These are phyloP conservation scores for Sphagnum contortum DNA, from an alignment of 225 moss, liverwort and hornwort species.

Conservation along the genomic window DNA sequence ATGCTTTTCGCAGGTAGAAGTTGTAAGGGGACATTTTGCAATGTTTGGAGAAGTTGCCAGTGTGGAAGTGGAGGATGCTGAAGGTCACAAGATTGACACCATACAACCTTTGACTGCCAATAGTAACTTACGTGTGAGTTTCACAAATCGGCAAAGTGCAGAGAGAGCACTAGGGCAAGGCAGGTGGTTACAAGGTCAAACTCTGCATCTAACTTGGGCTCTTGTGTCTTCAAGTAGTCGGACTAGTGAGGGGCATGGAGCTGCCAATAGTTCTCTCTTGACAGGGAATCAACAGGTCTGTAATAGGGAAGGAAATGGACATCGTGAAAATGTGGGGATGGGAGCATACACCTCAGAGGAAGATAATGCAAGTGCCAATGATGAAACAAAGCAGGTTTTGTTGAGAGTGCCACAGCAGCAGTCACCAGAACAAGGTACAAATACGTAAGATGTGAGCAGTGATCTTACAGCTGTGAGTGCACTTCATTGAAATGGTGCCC, in stretches of 20 bases:
- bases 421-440: constrained; percentile 4
- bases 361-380: constrained; percentile 10
- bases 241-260: constrained; percentile 24
- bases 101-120: constrained; percentile 32
- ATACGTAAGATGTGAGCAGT: constrained; percentile 23
- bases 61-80: constrained; percentile 68
- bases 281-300: constrained; percentile 19
- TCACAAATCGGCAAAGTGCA: constrained; percentile 67
- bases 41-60: constrained; percentile 69
- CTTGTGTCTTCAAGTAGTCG: constrained; percentile 36
- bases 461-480: no score
- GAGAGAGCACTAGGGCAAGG: constrained; percentile 84
- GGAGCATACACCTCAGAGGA: constrained; percentile 18
- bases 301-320: constrained; percentile 21
- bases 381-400: constrained; percentile 20
- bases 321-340: constrained; percentile 12
- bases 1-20: constrained; percentile 45
- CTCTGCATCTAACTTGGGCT: constrained; percentile 72
- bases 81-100: constrained; percentile 41
- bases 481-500: no score
- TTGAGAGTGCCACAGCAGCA: constrained; percentile 21
- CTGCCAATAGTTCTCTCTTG: constrained; percentile 9
- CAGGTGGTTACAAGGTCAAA: constrained; percentile 83
- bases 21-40: constrained; percentile 75
- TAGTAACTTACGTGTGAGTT: constrained; percentile 53